Evolutionary conservation across 805 yeast species (phyloP), one percentile per base, ranked within the genome.

Genomic region (Maudiozyma pseudohumilis): DNA sequence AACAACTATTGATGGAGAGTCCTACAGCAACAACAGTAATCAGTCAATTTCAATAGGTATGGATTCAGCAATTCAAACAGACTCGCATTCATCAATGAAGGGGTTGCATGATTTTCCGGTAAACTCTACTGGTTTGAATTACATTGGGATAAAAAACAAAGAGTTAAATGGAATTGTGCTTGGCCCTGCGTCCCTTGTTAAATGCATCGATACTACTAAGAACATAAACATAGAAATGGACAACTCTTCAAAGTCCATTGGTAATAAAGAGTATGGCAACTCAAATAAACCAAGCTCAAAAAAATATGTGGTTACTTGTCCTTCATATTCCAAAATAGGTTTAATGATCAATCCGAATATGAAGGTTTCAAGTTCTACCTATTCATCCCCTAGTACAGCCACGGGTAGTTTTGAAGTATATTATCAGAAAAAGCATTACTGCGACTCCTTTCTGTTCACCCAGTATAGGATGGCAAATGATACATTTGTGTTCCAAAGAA

Each of bases 1-100:
- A 42, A 42, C 28, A 28, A 28, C 16, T 18, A 20, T 11, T n/a
- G 18, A 16, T 28, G 17, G 5, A n/a, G 11, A 8, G 31, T n/a
- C 18, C 16, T 28, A 28, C 18, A 28, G 31, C 18, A 20, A 17
- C 5, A 21, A 21, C 12, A 15, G n/a, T 9, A n/a, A 27, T 3
- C 13, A 18, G 6, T 11, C 32, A 2, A n/a, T n/a, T n/a, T n/a
- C n/a, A n/a, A n/a, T n/a, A n/a, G n/a, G n/a, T n/a, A 23, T 23
- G 11, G 11, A 23, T 23, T 23, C 25, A 23, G 8, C 25, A 11
- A 23, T 9, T 23, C 11, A 8, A 11, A 29, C 23, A 5, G 12
- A 17, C 10, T n/a, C 16, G 8, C n/a, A 15, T 10, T 10, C 29
- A 27, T 15, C n/a, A 9, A 8, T 11, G 15, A 27, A 27, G 6